phyloP scores from a whole-genome alignment of 306 rosid species.

The Elaeagnus macrophylla region DNA sequence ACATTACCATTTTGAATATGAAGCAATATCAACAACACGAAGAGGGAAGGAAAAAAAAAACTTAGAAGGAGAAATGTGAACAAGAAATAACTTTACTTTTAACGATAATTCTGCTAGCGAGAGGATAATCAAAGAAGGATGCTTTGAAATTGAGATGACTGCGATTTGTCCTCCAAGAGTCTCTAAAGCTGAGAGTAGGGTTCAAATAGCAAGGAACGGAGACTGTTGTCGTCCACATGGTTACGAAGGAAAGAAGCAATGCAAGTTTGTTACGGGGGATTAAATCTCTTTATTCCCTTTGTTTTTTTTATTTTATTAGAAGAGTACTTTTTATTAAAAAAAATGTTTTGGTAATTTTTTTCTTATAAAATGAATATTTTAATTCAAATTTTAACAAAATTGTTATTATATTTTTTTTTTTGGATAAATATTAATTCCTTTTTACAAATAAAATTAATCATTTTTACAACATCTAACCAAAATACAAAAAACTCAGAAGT shows the following conservation, averaged over 20 bases:
- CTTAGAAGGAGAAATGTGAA: background rate
- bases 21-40: background rate
- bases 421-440: too few species aligned
- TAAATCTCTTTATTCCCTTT: too few species aligned
- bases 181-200: background rate
- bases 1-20: background rate
- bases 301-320: too few species aligned
- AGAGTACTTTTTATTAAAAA: too few species aligned
- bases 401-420: too few species aligned
- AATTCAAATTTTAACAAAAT: too few species aligned
- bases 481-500: too few species aligned
- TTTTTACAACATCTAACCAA: too few species aligned
- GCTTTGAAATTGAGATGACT: constrained; percentile 35
- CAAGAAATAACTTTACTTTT: constrained; percentile 34
- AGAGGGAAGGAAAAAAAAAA: background rate
- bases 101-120: constrained; percentile 66
- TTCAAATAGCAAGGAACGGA: background rate
- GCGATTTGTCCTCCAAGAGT: background rate
- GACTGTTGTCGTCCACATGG: background rate
- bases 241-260: background rate
- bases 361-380: too few species aligned
- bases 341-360: too few species aligned
- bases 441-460: too few species aligned
- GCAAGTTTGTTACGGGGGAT: too few species aligned
- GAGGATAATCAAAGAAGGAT: constrained; percentile 57